Evolutionary conservation across 2,329 filamentous ascomycete genomes (phyloP).

Genomic region (Ascomycota sp.): DNA sequence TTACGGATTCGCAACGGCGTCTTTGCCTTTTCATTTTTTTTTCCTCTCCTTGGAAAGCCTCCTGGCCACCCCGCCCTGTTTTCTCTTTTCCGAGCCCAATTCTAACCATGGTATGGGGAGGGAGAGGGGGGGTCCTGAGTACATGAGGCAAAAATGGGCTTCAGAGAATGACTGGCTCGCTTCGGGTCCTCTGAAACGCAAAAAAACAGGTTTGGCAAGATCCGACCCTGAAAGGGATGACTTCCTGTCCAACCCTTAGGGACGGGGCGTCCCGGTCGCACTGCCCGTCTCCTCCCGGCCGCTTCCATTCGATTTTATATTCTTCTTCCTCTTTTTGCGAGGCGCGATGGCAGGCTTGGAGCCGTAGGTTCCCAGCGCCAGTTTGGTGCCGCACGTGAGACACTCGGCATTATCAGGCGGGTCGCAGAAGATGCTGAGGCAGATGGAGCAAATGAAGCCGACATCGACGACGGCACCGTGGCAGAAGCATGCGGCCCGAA

Average conservation of each 20-base stretch:
- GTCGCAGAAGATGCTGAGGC: conserved; percentile 79
- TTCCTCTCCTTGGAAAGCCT: too few species aligned
- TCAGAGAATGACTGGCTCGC: too few species aligned
- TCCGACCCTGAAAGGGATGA: too few species aligned
- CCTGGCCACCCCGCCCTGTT: too few species aligned
- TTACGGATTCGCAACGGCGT: too few species aligned
- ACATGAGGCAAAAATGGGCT: too few species aligned
- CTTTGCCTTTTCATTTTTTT: too few species aligned
- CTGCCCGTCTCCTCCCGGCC: conserved; percentile 36
- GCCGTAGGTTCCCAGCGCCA: conserved; percentile 59
- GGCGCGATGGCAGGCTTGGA: conserved; percentile 57
- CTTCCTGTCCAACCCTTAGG: conserved; percentile 4
- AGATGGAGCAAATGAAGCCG: conserved; percentile 91
- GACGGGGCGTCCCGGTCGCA: conserved; percentile 36
- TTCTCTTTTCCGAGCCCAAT: too few species aligned
- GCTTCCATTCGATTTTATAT: conserved; percentile 33
- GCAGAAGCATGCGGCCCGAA: conserved; percentile 95
- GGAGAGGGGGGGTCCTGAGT: too few species aligned
- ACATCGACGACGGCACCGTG: conserved; percentile 79
- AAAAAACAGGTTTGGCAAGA: too few species aligned
- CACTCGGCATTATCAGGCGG: conserved; percentile 43
- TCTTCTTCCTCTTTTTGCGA: conserved; percentile 58
- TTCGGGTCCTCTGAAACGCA: too few species aligned
- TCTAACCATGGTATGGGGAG: too few species aligned
- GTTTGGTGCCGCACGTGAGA: conserved; percentile 61